These are phyloP conservation scores for Monilinia fructigena DNA, from an alignment of 2,329 filamentous ascomycete species.

Conservation along the genomic window DNA sequence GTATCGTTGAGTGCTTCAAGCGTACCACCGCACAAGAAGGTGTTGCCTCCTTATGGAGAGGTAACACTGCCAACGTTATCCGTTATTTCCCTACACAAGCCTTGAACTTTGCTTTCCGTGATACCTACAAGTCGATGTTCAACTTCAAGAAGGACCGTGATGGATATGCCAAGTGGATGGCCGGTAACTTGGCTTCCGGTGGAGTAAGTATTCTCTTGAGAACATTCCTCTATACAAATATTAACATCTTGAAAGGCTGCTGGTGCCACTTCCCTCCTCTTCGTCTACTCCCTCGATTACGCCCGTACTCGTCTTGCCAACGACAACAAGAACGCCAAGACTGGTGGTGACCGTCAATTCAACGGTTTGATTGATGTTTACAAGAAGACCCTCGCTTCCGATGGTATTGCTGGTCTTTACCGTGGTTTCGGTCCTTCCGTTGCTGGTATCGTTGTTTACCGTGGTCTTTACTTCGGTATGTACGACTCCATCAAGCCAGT, in stretches of 20 bases:
- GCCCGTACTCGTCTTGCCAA: constrained; percentile 99
- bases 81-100: constrained; percentile 99
- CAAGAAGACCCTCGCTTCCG: constrained; percentile 98
- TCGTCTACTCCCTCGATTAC: constrained; percentile 99
- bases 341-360: constrained; percentile 98
- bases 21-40: constrained; percentile 89
- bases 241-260: constrained; percentile 60
- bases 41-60: constrained; percentile 94
- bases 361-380: constrained; percentile 99
- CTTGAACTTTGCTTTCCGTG: constrained; percentile 99
- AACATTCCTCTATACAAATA: background rate
- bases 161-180: constrained; percentile 98
- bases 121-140: constrained; percentile 99
- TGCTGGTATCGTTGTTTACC: constrained; percentile 99
- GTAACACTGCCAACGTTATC: constrained; percentile 99
- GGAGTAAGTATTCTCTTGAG: constrained; percentile 68
- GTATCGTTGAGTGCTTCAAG: constrained; percentile 93
- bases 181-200: constrained; percentile 98
- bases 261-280: constrained; percentile 99
- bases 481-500: constrained; percentile 99
- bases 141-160: constrained; percentile 99
- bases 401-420: constrained; percentile 99
- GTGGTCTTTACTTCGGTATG: constrained; percentile 99
- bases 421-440: constrained; percentile 99
- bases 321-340: constrained; percentile 98